Evolutionary conservation across 331 rosid genomes (phyloP), one percentile per base, ranked within the genome.

Genomic region (Quercus phellos): DNA sequence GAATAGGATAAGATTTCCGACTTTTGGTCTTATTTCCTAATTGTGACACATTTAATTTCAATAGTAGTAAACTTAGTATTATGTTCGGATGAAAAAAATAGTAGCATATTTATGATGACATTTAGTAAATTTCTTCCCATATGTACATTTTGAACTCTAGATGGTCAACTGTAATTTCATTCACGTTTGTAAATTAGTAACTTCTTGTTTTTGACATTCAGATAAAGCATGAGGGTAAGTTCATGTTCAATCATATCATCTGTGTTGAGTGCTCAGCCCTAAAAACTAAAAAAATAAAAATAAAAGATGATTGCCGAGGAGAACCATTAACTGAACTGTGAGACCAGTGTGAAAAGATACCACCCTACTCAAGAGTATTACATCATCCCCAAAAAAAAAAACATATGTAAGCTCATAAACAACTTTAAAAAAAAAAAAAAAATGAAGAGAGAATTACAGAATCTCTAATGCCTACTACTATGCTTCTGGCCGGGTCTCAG

Each of bases 401-500:
- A 68, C 50, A 2, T 16, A 38, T 42, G 74, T 73, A 24, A 58
- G 67, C 84, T 35, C 69, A 71, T 66, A 18, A 74, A 71, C 27
- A 50, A 55, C 46, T 72, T 61, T 6, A 80, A n/a, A 53, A 75
- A 22, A 24, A 72, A 58, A 74, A 43, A 70, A 55, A 56, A 1
- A 0, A 9, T 3, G 1, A 27, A 3, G 16, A 24, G 16, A n/a
- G 6, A 51, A 51, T 53, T 30, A 30, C 64, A 53, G 22, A 29
- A 27, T 51, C 42, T n/a, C 9, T 27, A 54, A 51, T 72, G 59
- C 84, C 73, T 55, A 51, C 70, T 79, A 72, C 32, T 76, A 75
- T 69, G 78, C 80, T 75, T 85, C 85, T 5, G 80, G 51, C 68
- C 74, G 66, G 53, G 63, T 55, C 72, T 77, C 82, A 2, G 79